phyloP scores from a whole-genome alignment of 2,329 filamentous ascomycete genomes.

The Xylariaceae sp. region DNA sequence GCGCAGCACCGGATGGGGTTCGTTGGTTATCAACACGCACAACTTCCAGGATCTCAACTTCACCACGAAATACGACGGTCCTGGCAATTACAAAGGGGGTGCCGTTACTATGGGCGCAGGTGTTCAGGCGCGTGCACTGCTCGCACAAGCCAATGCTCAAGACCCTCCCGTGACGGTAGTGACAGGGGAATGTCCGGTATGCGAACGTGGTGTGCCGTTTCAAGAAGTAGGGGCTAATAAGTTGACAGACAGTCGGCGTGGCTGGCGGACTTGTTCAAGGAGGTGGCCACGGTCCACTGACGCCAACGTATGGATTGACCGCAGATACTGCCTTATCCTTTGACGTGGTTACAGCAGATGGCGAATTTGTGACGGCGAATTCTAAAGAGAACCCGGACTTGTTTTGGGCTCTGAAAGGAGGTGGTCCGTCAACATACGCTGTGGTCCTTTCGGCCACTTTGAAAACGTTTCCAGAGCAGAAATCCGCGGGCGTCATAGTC shows the following conservation, averaged over 20 bases:
- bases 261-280: conserved; percentile 65
- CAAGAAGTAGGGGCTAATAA: conserved; percentile 5
- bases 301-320: conserved; percentile 42
- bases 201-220: conserved; percentile 6
- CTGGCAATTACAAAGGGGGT: conserved; percentile 47
- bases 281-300: conserved; percentile 52
- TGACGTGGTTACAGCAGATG: conserved; percentile 49
- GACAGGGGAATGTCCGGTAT: conserved; percentile 55
- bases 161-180: conserved; percentile 48
- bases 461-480: conserved; percentile 52
- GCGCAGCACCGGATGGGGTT: conserved; percentile 63
- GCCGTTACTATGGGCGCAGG: conserved; percentile 57
- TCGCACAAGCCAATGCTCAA: conserved; percentile 44
- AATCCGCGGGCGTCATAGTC: conserved; percentile 45
- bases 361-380: conserved; percentile 48
- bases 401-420: conserved; percentile 60
- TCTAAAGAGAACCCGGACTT: conserved; percentile 52
- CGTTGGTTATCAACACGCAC: conserved; percentile 60
- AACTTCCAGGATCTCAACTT: conserved; percentile 53
- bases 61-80: conserved; percentile 36
- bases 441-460: conserved; percentile 56
- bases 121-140: conserved; percentile 50
- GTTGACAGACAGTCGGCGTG: conserved; percentile 54
- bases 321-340: conserved; percentile 54
- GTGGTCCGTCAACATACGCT: conserved; percentile 56